phyloP scores from a whole-genome alignment of 1,284 basidiomycete species.

The Microbotryomycetes sp. region DNA sequence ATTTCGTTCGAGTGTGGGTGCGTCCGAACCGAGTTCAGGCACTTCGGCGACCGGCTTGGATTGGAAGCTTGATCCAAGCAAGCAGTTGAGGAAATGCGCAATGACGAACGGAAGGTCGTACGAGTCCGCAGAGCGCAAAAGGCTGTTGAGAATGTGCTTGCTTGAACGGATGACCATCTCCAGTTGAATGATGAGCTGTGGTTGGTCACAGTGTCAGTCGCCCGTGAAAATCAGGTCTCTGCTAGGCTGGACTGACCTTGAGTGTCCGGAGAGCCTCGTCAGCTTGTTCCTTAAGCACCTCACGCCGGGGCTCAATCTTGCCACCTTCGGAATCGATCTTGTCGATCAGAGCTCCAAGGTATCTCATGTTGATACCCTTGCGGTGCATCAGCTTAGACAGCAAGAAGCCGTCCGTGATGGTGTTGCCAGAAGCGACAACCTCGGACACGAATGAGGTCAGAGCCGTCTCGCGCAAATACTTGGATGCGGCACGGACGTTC shows the following conservation, averaged over 20 bases:
- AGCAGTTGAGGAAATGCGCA: conserved; percentile 55
- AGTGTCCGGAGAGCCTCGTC: conserved; percentile 39
- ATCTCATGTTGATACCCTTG: conserved; percentile 56
- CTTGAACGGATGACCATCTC: conserved; percentile 54
- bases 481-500: conserved; percentile 50
- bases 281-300: conserved; percentile 28
- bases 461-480: conserved; percentile 48
- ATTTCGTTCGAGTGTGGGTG: conserved; percentile 36
- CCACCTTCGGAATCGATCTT: conserved; percentile 42
- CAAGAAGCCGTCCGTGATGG: conserved; percentile 49
- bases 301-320: conserved; percentile 34
- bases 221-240: conserved; percentile 7
- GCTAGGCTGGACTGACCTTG: conserved; percentile 33
- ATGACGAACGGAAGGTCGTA: conserved; percentile 45
- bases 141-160: conserved; percentile 50
- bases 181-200: conserved; percentile 38
- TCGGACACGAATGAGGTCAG: conserved; percentile 49
- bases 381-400: conserved; percentile 50
- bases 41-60: conserved; percentile 45
- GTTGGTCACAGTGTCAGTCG: conserved; percentile 18
- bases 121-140: conserved; percentile 42
- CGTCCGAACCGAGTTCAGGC: conserved; percentile 37
- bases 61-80: conserved; percentile 48
- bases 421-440: conserved; percentile 45
- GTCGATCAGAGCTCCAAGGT: conserved; percentile 49